phyloP scores from a whole-genome alignment of 139 green algal genomes.

The Mychonastes homosphaera region DNA sequence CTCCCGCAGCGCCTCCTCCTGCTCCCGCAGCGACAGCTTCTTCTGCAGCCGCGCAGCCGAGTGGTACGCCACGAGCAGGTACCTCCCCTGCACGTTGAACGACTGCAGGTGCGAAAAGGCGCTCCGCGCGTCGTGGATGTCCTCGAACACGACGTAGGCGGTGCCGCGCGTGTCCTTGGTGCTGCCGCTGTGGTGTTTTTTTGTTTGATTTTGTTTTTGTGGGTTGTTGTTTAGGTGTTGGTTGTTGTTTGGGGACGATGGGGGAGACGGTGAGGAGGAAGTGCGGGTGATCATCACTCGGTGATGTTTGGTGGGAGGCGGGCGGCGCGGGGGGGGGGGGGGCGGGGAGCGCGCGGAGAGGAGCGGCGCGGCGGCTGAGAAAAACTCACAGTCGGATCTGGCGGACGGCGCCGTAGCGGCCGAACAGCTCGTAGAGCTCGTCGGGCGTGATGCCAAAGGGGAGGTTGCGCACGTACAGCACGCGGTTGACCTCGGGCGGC shows the following conservation, averaged over 20 bases:
- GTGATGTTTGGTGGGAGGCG: background rate
- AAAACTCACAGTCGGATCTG: constrained; percentile 83
- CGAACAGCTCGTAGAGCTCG: constrained; percentile 94
- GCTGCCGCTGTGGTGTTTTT: constrained; percentile 56
- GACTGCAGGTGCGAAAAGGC: constrained; percentile 74
- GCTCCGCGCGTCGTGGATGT: constrained; percentile 98
- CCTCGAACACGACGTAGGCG: constrained; percentile 96
- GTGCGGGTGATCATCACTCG: background rate
- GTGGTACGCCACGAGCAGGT: constrained; percentile 69
- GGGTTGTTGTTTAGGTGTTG: too few relatives aligned
- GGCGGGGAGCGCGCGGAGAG: background rate
- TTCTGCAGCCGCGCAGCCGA: constrained; percentile 62
- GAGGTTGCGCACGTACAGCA: constrained; percentile 87
- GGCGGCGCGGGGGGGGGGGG: background rate
- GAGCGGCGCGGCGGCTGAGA: too few relatives aligned
- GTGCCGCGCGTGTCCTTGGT: constrained; percentile 92
- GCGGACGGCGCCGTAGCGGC: constrained; percentile 90
- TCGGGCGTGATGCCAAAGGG: constrained; percentile 94
- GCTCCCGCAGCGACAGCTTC: constrained; percentile 70
- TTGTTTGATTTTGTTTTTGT: too few relatives aligned
- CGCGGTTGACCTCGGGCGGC: constrained; percentile 59
- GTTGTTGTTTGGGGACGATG: too few relatives aligned
- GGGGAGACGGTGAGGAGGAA: too few relatives aligned
- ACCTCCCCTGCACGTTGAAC: constrained; percentile 92
- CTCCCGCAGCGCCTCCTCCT: constrained; percentile 77